Conservation (phyloP, 257 asterid genomes). For the Capsicum baccatum region DNA sequence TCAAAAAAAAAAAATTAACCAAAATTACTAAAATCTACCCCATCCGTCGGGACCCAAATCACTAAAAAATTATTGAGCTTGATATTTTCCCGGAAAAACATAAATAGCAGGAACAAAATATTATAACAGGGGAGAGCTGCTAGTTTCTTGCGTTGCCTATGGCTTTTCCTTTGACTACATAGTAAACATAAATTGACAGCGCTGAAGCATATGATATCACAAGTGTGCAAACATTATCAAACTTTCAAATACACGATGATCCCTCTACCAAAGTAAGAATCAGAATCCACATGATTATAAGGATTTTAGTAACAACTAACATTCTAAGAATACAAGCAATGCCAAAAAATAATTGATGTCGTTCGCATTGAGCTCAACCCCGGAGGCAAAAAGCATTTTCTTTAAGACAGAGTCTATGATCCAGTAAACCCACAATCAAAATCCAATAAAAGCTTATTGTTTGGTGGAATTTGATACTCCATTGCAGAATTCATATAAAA, state of each 20-base stretch:
- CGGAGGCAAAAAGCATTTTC: not conserved
- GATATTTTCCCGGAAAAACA: too few relatives aligned
- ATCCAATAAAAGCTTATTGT: not conserved
- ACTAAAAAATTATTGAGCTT: too few relatives aligned
- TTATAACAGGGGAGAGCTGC: conserved; percentile 43
- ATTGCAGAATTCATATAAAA: conserved; percentile 2
- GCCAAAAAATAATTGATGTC: not conserved
- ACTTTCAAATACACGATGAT: not conserved
- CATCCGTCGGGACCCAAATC: too few relatives aligned
- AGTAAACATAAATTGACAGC: not conserved
- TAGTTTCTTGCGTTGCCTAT: conserved; percentile 61
- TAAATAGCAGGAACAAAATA: too few relatives aligned
- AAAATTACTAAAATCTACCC: too few relatives aligned
- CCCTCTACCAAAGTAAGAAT: not conserved
- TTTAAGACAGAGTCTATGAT: not conserved
- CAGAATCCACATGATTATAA: not conserved
- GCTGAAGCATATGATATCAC: not conserved
- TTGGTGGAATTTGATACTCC: conserved; percentile 22
- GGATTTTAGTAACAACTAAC: not conserved
- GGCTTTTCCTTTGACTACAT: conserved; percentile 72
- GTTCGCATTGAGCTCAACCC: not conserved
- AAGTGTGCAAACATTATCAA: not conserved
- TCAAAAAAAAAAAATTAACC: too few relatives aligned
- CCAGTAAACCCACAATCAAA: not conserved
- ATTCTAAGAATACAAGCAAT: not conserved